A percentile compares a stretch with the other conserved stretches of the same genome.
phyloP scores from a whole-genome alignment of 805 yeast species.

The Starmerella cellae region DNA sequence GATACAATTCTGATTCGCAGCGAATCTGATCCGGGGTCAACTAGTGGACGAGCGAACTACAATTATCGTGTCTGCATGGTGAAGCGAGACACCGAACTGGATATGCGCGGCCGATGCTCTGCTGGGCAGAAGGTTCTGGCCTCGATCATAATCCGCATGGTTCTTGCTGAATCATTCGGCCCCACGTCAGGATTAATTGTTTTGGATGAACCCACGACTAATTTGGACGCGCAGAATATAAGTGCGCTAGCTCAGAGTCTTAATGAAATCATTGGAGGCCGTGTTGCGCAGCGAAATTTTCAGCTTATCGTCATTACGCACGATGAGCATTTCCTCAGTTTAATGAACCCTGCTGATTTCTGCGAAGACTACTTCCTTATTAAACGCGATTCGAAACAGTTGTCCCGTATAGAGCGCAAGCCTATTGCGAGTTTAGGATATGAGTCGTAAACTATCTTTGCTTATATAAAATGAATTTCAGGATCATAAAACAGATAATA shows the following conservation, averaged over 20 bases:
- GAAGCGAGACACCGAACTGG: constrained; percentile 80
- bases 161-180: constrained; percentile 92
- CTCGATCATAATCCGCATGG: constrained; percentile 76
- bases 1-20: constrained; percentile 78
- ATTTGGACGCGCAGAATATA: constrained; percentile 77
- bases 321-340: constrained; percentile 77
- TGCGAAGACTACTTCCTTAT: constrained; percentile 80
- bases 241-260: constrained; percentile 76
- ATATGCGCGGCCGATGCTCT: constrained; percentile 96
- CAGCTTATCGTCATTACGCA: constrained; percentile 93
- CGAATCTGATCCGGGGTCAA: constrained; percentile 43
- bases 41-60: constrained; percentile 42
- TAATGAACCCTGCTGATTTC: constrained; percentile 73
- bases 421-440: constrained; percentile 20
- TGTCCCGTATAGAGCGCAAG: constrained; percentile 54
- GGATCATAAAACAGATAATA: neutral
- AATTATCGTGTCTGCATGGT: constrained; percentile 92
- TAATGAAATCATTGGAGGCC: constrained; percentile 55
- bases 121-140: constrained; percentile 97
- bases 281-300: constrained; percentile 73
- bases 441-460: too few species aligned
- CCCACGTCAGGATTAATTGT: constrained; percentile 91
- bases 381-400: constrained; percentile 66
- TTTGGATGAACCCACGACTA: constrained; percentile 95
- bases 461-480: too few species aligned